Base-by-base conservation (phyloP, 495 filamentous ascomycete genomes). In the Thermochaetoides thermophila region DNA sequence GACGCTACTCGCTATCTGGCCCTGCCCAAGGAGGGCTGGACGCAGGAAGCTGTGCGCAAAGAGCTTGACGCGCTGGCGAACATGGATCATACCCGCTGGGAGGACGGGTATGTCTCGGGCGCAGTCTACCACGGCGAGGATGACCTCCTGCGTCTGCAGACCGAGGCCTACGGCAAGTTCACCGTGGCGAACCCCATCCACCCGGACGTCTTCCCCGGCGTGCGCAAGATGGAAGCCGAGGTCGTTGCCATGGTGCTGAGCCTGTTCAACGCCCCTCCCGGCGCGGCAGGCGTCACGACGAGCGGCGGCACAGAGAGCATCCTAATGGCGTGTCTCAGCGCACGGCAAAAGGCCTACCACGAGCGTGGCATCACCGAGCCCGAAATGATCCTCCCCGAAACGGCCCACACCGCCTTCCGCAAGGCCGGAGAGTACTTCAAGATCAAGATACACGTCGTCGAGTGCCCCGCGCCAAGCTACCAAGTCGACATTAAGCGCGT, bases 141-240 rank as follows among this genome's bases (percentile, higher is more conserved):
- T 32, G 76, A 83, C 11, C 56, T 99, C 37, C 57, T 84, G 40
- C 73, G 78, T 51, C 60, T 99, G 12, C 89, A 99, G 60, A 75
- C 78, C 10, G 84, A 94, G 52, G 87, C 89, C 7, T 96, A 85
- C 56, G 76, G 78, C 22, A 78, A 76, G 51, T 99, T 99, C 51
- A 84, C 83, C 29, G 89, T 96, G 11, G 66, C 81, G n/a, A 99
- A 99, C 56, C 89, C 89, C n/a, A 81, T 99, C 43, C 89, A 99
- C 59, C 89, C 89, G 20, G 89, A 99, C 61, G 85, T 96, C 23
- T 99, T 99, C 60, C 89, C 89, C 26, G 89, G 86, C 22, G 85
- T 99, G 18, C 66, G 89, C 45, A 99, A 99, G 65, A 99, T 99
- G 89, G 89, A 99, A 60, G 87, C 89, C 18, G 89, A 99, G 63